Evolutionary conservation across 371 early-diverging fungal genomes (phyloP), one percentile per base, ranked within the genome.

Genomic region (Mucor racemosus): DNA sequence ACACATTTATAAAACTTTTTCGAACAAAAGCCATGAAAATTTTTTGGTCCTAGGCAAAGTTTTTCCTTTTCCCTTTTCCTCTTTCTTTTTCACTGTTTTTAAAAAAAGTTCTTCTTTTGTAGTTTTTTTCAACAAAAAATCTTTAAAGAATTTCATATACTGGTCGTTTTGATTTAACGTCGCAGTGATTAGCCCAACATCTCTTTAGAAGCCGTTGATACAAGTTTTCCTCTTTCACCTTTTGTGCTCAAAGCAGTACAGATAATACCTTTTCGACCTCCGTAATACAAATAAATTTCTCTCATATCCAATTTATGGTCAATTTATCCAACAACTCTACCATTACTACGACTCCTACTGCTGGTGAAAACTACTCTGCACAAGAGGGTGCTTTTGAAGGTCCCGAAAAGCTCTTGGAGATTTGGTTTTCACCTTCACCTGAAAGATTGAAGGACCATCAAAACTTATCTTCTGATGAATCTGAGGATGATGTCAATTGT

Each of bases 351-450:
- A n/a, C 61, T 34, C 63, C 67, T 34, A 61, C 70, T 42, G 66
- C 74, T 10, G 78, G 81, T 46, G 71, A 65, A 53, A 81, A 81
- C 58, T 81, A 81, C 62, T 76, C 77, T 55, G 77, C 77, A 15
- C 67, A 76, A 58, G 72, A 78, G 54, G 88, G 88, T 40, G 79
- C 80, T 60, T 93, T 93, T 71, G 93, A 97, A 79, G 98, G 98
- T 26, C 96, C 98, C 62, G 98, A 97, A 75, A 97, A 97, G 79
- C 86, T 97, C n/a, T 78, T 97, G 61, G 98, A 97, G 73, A 88
- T 97, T 66, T 97, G 96, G 96, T 97, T 97, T 76, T 77, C 85
- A 8, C 82, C 85, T 39, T 75, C 79, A 75, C 75, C 78, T 66
- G 74, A 65, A 75, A 48, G 62, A 69, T 41, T 71, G 66, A 50